A percentile compares a stretch with the other conserved stretches of the same genome.
Conservation (phyloP, 192 early-diverging fungal genomes). For the Podila epicladia region DNA sequence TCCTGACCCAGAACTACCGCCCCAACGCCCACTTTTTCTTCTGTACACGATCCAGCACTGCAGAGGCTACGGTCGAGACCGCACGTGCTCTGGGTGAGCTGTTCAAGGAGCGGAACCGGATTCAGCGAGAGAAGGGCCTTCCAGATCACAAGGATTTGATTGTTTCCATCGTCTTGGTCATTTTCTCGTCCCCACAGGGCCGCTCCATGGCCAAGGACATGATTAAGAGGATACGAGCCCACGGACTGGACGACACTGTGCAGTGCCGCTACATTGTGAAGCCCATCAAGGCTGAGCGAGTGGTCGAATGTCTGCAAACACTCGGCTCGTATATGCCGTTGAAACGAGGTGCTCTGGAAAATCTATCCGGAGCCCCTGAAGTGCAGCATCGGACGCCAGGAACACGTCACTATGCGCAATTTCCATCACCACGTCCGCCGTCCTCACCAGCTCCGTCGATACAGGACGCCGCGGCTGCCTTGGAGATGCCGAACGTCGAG, state of each 20-base stretch:
- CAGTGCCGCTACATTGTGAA: constrained; percentile 39
- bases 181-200: constrained; percentile 48
- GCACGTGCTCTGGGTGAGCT: constrained; percentile 25
- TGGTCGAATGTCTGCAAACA: constrained; percentile 46
- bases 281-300: constrained; percentile 44
- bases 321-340: constrained; percentile 16
- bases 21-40: constrained; percentile 50
- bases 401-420: no score
- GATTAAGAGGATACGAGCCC: constrained; percentile 27
- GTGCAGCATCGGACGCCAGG: no score
- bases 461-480: no score
- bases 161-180: constrained; percentile 40
- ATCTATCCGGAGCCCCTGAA: not conserved
- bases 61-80: constrained; percentile 20
- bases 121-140: not conserved
- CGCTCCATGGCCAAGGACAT: constrained; percentile 48
- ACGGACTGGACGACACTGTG: constrained; percentile 29
- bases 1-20: constrained; percentile 18
- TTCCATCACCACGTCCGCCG: no score
- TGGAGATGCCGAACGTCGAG: not conserved
- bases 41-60: constrained; percentile 16
- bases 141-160: constrained; percentile 23
- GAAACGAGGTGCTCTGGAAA: constrained; percentile 1
- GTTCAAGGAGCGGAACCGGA: constrained; percentile 19
- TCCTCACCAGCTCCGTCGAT: no score